Evolutionary conservation across 1,139 yeast species (phyloP), one percentile per base, ranked within the genome.

Genomic region (Geotrichum bryndzae): DNA sequence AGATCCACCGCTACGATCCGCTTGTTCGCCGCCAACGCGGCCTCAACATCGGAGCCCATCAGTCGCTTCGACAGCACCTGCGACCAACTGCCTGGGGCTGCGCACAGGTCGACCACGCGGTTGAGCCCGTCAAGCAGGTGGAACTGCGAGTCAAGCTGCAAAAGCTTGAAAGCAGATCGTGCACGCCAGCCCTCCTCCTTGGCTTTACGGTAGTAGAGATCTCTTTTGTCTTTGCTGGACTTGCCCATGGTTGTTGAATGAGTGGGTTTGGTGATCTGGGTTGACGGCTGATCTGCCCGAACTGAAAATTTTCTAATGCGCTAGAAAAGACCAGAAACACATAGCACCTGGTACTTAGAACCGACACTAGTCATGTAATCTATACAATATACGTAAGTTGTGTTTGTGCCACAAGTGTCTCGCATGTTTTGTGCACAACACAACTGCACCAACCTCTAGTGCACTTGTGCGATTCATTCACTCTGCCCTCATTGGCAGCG

Each of bases 1-100:
- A 94, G 79, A 74, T 94, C 99, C 1, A 94, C 99, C 0, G 97
- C 90, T 15, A 94, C 96, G 50, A 94, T 89, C 71, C 87, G 87
- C 48, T 91, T 86, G 62, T 68, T 64, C 61, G 65, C 53, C 59
- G 62, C 65, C 66, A 63, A 31, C 13, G 54, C 55, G 4, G 51
- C 48, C 18, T 53, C 57, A 5, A 41, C 48, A 7, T 41, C 18
- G 22, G 38, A 10, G 25, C 48, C 27, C 54, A 25, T 45, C 33
- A 58, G 51, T 66, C 85, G 87, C 64, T 88, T 76, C 10, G 96
- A 84, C n/a, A 94, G 80, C 0, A 94, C 99, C 72, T 94, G 99
- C 1, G 96, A 89, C 99, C 99, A 94, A 3, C 97, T 90, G 1
- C 99, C 99, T 0, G 99, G 99, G 3, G 99, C 99, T 23, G 99